Evolutionary conservation across 371 early-diverging fungal species (phyloP).

Genomic region (Rhizopus sp.): DNA sequence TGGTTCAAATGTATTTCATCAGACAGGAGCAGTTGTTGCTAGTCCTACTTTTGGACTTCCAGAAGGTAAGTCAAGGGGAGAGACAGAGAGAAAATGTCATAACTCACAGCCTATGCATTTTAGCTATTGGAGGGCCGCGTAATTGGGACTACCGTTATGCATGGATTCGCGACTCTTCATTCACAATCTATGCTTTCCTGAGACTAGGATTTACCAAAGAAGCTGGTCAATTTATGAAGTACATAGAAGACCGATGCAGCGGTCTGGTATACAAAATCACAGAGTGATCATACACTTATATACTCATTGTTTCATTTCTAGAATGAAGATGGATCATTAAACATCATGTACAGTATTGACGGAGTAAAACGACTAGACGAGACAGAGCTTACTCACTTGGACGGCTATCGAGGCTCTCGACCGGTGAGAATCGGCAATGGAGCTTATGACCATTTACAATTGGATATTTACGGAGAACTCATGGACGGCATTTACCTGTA

Average conservation of each 20-base stretch:
- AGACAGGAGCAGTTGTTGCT: slow-evolving; percentile 83
- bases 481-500: slow-evolving; percentile 83
- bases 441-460: slow-evolving; percentile 77
- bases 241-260: slow-evolving; percentile 61
- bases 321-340: slow-evolving; percentile 77
- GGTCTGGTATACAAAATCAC: slow-evolving; percentile 45
- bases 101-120: background rate
- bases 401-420: slow-evolving; percentile 74
- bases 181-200: slow-evolving; percentile 82
- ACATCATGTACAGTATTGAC: slow-evolving; percentile 84
- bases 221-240: slow-evolving; percentile 72
- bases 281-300: background rate
- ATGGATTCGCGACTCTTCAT: slow-evolving; percentile 84
- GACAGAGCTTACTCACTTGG: slow-evolving; percentile 65
- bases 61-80: slow-evolving; percentile 46
- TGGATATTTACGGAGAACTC: slow-evolving; percentile 87
- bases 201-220: slow-evolving; percentile 76
- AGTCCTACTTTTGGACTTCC: slow-evolving; percentile 82
- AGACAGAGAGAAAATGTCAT: background rate
- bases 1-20: background rate
- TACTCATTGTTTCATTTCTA: slow-evolving; percentile 10
- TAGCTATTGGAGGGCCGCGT: slow-evolving; percentile 72
- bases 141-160: slow-evolving; percentile 89
- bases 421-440: slow-evolving; percentile 87
- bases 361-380: slow-evolving; percentile 69